Evolutionary conservation across 2,329 filamentous ascomycete species (phyloP), one percentile per base, ranked within the genome.

Genomic region (Colletotrichum musae): DNA sequence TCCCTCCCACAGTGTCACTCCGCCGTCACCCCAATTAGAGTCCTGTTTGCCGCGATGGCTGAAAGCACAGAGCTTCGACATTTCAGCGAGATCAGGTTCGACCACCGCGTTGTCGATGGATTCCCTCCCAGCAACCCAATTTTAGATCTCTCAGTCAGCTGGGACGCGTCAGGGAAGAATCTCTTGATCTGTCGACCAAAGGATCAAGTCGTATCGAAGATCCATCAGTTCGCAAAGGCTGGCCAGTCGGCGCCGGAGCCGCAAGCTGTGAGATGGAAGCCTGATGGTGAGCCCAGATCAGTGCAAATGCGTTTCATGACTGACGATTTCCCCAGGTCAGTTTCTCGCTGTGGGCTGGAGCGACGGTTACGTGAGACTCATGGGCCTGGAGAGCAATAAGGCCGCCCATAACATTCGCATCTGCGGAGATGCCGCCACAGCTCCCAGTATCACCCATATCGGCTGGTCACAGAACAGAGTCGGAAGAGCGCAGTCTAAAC

Each of bases 301-400:
- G 4, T 43, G 41, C 41, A 15, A 26, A 56, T 18, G 26, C 16
- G 13, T 21, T 21, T 1, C n/a, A 7, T 51, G 13, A 5, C 43
- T 71, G 39, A 71, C 43, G 5, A n/a, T 6, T 10, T 18, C n/a
- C 15, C 18, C 32, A 92, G 91, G 92, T 9, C 92, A 93, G 71
- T 90, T 94, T 50, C 86, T 98, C 63, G 94, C 94, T 15, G 89
- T 96, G 15, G 94, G 91, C 53, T 97, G 94, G 90, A 94, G 89
- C 73, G 94, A 97, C 82, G 93, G 93, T 32, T 88, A 88, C 6
- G 89, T 96, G 21, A 90, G 94, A 67, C 82, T 97, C 43, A 88
- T 95, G 78, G 93, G 92, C 70, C 82, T 94, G 24, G 94, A 96
- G 78, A 95, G 90, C 74, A 93, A 91, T 78, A 97, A 95, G 80